Base-by-base conservation (phyloP, 441 rosid genomes). In the Jatropha podagrica region DNA sequence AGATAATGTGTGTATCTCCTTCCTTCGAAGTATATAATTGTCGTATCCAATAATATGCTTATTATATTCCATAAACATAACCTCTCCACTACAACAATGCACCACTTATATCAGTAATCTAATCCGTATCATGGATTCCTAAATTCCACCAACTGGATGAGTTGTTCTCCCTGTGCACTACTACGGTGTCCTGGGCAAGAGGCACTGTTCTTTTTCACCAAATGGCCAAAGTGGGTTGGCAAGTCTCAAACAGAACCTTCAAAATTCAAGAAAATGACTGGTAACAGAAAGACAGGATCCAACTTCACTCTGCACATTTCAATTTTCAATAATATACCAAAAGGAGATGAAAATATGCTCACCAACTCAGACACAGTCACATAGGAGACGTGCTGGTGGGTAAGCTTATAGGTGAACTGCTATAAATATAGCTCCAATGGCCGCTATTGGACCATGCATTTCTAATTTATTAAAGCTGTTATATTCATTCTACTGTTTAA, bases 381-480 rank as follows among this genome's bases (percentile, higher is more conserved):
- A 48, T 55, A 42, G 68, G 37, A 12, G 9, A 32, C 10, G 65
- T 71, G 18, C 65, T 32, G 77, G 76, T 61, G 77, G 55, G 54
- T 67, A 76, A 60, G 54, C 27, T 27, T 23, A 17, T 14, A 41
- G 38, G 51, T 23, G n/a, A 38, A 55, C 4, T 46, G 66, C 7
- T 80, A 80, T 81, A 87, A 78, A 82, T 78, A 77, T 76, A 77
- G 81, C 72, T 23, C 72, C 54, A 63, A 23, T n/a, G 48, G 41
- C 65, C 61, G 7, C 59, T 40, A 32, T 56, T 68, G 71, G 37
- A 65, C 68, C n/a, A 60, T 63, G 80, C 68, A 17, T 5, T 42
- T 8, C 9, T 42, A 42, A 4, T 32, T 48, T 48, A 74, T 65
- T 60, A 27, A 73, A 68, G 66, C 71, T 73, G 80, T 77, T 84